Conservation (phyloP, 345 rosid species). For the Euclidium syriacum region DNA sequence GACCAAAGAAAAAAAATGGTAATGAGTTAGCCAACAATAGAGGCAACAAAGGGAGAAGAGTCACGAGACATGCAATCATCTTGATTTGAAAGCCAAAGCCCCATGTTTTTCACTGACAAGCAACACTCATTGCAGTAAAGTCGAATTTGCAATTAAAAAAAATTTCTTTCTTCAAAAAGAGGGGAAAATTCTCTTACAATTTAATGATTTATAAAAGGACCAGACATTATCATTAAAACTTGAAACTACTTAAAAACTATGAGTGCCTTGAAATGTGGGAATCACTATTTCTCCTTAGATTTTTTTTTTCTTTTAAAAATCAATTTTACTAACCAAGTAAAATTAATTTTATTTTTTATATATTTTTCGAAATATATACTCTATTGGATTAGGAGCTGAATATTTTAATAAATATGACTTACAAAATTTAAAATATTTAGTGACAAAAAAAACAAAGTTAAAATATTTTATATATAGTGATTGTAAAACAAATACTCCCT, state of each 20-base stretch:
- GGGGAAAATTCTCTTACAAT: conserved; percentile 15
- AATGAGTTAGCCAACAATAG: conserved; percentile 24
- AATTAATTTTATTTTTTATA: not conserved
- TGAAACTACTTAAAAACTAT: conserved; percentile 26
- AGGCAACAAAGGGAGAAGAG: conserved; percentile 14
- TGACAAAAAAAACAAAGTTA: too few relatives aligned
- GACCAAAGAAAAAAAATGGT: conserved; percentile 2
- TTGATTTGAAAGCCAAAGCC: conserved; percentile 27
- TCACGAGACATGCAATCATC: conserved; percentile 32
- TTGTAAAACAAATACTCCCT: too few relatives aligned
- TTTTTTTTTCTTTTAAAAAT: too few relatives aligned
- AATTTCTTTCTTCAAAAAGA: not conserved
- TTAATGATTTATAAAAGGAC: conserved; percentile 31
- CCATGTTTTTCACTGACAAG: conserved; percentile 35
- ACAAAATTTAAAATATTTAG: too few relatives aligned
- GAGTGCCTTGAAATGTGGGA: conserved; percentile 27
- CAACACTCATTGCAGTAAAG: conserved; percentile 32
- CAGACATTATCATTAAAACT: conserved; percentile 27
- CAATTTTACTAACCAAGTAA: too few relatives aligned
- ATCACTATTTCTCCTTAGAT: conserved; percentile 9
- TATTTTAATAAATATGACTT: too few relatives aligned
- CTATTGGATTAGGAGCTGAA: too few relatives aligned
- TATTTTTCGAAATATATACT: not conserved
- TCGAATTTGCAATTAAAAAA: conserved; percentile 18
- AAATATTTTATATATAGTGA: too few relatives aligned